These are phyloP conservation scores for Saccharata proteae DNA, from an alignment of 2,329 filamentous ascomycete species.

Conservation along the genomic window DNA sequence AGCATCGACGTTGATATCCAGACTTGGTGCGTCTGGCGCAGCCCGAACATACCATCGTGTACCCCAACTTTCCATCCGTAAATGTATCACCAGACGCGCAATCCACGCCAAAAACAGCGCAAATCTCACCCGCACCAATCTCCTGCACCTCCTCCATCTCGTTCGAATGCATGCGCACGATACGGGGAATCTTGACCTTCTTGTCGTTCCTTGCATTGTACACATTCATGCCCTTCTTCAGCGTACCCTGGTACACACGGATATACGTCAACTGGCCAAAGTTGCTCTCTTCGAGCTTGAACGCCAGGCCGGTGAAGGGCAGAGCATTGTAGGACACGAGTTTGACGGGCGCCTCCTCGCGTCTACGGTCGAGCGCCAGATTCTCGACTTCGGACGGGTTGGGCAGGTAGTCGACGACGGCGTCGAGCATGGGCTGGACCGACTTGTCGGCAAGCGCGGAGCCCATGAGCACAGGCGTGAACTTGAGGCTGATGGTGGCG, in stretches of 20 bases:
- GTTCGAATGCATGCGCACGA: slow-evolving; percentile 98
- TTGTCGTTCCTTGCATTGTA: slow-evolving; percentile 92
- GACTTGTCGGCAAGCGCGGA: slow-evolving; percentile 90
- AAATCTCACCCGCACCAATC: slow-evolving; percentile 93
- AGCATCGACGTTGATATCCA: slow-evolving; percentile 1
- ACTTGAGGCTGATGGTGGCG: slow-evolving; percentile 78
- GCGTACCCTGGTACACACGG: slow-evolving; percentile 87
- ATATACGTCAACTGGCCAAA: slow-evolving; percentile 98
- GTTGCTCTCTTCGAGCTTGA: slow-evolving; percentile 98
- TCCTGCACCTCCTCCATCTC: slow-evolving; percentile 96
- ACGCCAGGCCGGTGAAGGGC: slow-evolving; percentile 89
- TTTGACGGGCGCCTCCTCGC: slow-evolving; percentile 67
- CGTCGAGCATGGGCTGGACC: slow-evolving; percentile 93
- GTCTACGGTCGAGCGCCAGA: slow-evolving; percentile 71
- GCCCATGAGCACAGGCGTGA: slow-evolving; percentile 92
- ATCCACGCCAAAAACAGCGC: slow-evolving; percentile 94
- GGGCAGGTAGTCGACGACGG: slow-evolving; percentile 89
- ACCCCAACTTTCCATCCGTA: slow-evolving; percentile 82
- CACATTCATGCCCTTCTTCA: slow-evolving; percentile 79
- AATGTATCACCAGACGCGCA: slow-evolving; percentile 97
- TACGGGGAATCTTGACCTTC: slow-evolving; percentile 91
- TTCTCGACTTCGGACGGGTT: slow-evolving; percentile 86
- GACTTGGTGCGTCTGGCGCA: not conserved
- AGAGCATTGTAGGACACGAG: slow-evolving; percentile 87
- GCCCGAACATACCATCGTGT: slow-evolving; percentile 65